Conservation (phyloP, 2,329 filamentous ascomycete genomes). For the Fusarium liriodendri region DNA sequence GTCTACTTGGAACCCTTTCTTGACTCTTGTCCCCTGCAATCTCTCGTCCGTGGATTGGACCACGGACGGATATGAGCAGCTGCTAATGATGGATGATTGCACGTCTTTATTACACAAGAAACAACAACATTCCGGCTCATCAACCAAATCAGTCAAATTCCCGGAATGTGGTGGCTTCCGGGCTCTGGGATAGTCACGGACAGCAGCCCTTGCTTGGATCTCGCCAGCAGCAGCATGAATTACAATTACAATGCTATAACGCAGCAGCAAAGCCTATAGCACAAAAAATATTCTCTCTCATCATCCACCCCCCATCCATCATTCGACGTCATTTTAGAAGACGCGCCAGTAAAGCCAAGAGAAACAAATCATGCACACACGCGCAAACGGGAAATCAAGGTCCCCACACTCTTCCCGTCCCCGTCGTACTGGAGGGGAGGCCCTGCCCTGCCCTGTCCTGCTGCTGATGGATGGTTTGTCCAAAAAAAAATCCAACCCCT, state of each 20-base stretch:
- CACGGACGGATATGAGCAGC: neutral
- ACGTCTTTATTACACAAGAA: neutral
- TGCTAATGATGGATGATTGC: neutral
- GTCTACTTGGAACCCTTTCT: neutral
- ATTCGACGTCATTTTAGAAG: slow-evolving; percentile 17
- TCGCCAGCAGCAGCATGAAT: slow-evolving; percentile 3
- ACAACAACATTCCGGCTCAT: neutral
- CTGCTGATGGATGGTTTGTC: neutral
- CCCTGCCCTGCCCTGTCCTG: neutral
- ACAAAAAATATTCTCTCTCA: neutral
- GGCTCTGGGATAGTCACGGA: neutral
- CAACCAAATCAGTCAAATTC: neutral
- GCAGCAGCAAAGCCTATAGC: slow-evolving; percentile 2
- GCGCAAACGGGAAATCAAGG: neutral
- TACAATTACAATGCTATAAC: slow-evolving; percentile 10
- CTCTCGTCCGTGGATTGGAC: neutral
- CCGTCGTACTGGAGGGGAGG: neutral
- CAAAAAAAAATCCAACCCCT: neutral
- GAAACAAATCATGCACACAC: slow-evolving; percentile 18
- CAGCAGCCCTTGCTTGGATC: neutral
- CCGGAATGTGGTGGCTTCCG: neutral
- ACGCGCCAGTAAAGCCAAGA: slow-evolving; percentile 19
- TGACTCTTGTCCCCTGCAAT: neutral
- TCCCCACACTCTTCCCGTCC: slow-evolving; percentile 29
- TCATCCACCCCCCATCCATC: neutral